phyloP scores from a whole-genome alignment of 2,329 filamentous ascomycete species.

The Zymoseptoria pseudotritici region DNA sequence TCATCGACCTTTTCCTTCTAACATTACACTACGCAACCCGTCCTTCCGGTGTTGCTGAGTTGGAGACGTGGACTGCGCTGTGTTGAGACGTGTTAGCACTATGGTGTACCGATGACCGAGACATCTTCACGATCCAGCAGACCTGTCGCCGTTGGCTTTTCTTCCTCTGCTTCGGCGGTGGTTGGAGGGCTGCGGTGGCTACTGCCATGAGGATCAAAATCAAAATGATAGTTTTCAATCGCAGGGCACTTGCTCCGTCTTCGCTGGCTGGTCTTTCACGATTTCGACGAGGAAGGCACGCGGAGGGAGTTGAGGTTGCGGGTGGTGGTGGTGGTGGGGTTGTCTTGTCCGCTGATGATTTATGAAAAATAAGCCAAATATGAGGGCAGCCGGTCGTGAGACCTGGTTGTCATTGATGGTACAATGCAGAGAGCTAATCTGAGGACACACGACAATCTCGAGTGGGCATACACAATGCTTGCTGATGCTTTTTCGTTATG shows the following conservation, averaged over 20 bases:
- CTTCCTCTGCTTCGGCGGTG: background rate
- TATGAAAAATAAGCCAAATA: slow-evolving; percentile 26
- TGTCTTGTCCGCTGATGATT: slow-evolving; percentile 24
- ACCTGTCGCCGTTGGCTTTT: background rate
- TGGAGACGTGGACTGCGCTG: background rate
- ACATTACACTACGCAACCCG: slow-evolving; percentile 1
- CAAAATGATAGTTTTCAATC: slow-evolving; percentile 34
- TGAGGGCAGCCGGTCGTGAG: slow-evolving; percentile 23
- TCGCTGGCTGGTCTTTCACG: slow-evolving; percentile 5
- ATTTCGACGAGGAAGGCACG: slow-evolving; percentile 16
- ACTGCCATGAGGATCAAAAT: slow-evolving; percentile 21
- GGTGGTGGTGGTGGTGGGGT: slow-evolving; percentile 5
- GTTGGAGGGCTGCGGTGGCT: background rate
- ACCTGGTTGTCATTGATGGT: slow-evolving; percentile 26
- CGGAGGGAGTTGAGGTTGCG: slow-evolving; percentile 3
- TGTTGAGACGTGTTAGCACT: slow-evolving; percentile 18
- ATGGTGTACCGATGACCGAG: slow-evolving; percentile 22
- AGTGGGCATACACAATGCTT: slow-evolving; percentile 1
- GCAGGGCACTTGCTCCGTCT: slow-evolving; percentile 29
- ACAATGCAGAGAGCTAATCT: slow-evolving; percentile 28
- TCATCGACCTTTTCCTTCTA: slow-evolving; percentile 6
- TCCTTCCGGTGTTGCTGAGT: slow-evolving; percentile 2
- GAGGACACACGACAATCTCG: slow-evolving; percentile 18
- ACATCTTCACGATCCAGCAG: slow-evolving; percentile 15
- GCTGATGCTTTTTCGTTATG: background rate